phyloP scores from a whole-genome alignment of 2,329 filamentous ascomycete species.

The Cladosporium oxysporum region DNA sequence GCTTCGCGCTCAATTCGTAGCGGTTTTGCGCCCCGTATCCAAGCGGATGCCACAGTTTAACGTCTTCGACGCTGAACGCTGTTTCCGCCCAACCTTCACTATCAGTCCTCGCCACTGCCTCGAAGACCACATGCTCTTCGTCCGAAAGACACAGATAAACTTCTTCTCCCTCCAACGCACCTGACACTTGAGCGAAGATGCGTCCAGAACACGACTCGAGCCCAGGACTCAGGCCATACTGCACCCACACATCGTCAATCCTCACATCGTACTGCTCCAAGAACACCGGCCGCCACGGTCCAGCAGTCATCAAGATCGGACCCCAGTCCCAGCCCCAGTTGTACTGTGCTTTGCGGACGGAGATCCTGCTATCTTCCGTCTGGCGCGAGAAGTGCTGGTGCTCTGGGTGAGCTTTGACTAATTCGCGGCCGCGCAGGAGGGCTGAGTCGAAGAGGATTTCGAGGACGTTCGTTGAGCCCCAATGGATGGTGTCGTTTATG shows the following conservation, averaged over 20 bases:
- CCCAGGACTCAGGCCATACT: slow-evolving; percentile 44
- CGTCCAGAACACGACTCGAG: background rate
- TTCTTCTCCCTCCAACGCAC: background rate
- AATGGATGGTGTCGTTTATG: background rate
- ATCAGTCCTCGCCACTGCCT: background rate
- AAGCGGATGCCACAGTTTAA: background rate
- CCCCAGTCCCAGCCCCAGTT: slow-evolving; percentile 56
- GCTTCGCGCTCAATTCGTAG: background rate
- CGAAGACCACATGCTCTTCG: background rate
- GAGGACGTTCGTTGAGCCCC: slow-evolving; percentile 35
- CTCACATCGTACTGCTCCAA: slow-evolving; percentile 70
- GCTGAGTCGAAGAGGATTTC: slow-evolving; percentile 61
- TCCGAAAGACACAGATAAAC: background rate
- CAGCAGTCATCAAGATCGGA: slow-evolving; percentile 50
- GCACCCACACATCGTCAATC: slow-evolving; percentile 65
- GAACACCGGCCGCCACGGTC: slow-evolving; percentile 68
- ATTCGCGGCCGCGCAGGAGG: slow-evolving; percentile 51
- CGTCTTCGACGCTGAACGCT: background rate
- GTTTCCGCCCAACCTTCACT: background rate
- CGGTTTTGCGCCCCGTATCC: background rate
- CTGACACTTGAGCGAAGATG: background rate
- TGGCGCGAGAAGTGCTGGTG: slow-evolving; percentile 56
- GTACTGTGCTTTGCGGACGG: slow-evolving; percentile 55
- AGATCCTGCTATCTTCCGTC: slow-evolving; percentile 53
- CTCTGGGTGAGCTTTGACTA: slow-evolving; percentile 56